These are phyloP conservation scores for Pythium monospermum DNA, from an alignment of 352 stramenopile genomes.

Conservation along the genomic window DNA sequence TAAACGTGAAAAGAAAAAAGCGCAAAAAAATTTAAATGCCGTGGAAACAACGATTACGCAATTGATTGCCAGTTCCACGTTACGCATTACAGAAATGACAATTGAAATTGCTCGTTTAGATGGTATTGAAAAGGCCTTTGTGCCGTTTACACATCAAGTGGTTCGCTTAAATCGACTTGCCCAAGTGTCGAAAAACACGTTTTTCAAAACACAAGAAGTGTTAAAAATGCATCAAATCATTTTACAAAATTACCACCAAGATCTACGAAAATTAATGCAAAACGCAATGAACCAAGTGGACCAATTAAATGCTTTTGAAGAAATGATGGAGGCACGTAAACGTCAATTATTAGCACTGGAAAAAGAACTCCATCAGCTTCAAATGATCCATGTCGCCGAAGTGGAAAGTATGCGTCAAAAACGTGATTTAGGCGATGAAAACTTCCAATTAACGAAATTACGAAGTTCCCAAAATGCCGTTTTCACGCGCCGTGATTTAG, in stretches of 20 bases:
- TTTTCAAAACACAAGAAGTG: constrained; percentile 36
- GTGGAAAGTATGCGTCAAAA: constrained; percentile 53
- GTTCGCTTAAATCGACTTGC: constrained; percentile 42
- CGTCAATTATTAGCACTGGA: constrained; percentile 59
- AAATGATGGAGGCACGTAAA: constrained; percentile 50
- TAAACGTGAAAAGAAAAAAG: constrained; percentile 80
- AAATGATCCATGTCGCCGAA: constrained; percentile 59
- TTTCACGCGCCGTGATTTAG: constrained; percentile 39
- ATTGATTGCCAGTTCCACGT: constrained; percentile 40
- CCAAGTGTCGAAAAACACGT: constrained; percentile 32
- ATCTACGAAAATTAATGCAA: constrained; percentile 46
- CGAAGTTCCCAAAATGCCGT: constrained; percentile 43
- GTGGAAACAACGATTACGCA: constrained; percentile 44
- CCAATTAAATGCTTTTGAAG: constrained; percentile 57
- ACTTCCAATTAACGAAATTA: constrained; percentile 56
- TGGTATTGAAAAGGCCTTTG: constrained; percentile 62
- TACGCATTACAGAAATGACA: constrained; percentile 57
- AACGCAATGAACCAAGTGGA: constrained; percentile 50
- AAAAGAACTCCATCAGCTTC: constrained; percentile 46
- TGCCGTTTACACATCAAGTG: constrained; percentile 74
- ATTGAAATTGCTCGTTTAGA: constrained; percentile 56
- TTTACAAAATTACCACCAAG: constrained; percentile 48
- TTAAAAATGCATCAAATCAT: constrained; percentile 38
- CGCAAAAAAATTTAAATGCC: constrained; percentile 49
- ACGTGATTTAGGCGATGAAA: constrained; percentile 57